Percentiles rank a stretch among this genome's conserved stretches.
These are phyloP conservation scores for Camelina laxa DNA, from an alignment of 345 rosid species.

Conservation along the genomic window DNA sequence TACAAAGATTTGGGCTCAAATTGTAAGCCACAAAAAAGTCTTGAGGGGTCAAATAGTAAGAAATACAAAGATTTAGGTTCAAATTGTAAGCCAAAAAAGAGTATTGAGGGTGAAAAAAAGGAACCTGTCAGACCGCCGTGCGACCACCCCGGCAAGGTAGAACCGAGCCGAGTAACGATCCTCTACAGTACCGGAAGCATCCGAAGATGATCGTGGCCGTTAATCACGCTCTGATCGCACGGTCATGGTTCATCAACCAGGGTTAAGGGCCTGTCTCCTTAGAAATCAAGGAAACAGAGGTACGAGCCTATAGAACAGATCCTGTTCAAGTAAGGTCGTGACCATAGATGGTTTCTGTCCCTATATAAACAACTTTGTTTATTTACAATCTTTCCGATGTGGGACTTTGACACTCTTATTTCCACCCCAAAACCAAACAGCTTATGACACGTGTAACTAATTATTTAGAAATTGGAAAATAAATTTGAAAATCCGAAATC, in stretches of 20 bases:
- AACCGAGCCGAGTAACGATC: conserved; percentile 31
- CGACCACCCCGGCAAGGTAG: conserved; percentile 29
- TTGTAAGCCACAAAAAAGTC: too few species aligned
- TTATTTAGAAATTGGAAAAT: neutral
- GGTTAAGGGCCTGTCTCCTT: conserved; percentile 33
- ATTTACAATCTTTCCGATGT: neutral
- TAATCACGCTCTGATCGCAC: conserved; percentile 43
- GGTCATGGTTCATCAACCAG: conserved; percentile 28
- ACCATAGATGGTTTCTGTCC: rapidly evolving
- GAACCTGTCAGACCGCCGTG: conserved; percentile 42
- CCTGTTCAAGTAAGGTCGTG: conserved; percentile 41
- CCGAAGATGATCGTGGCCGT: neutral
- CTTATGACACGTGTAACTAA: conserved; percentile 3
- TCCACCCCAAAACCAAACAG: neutral
- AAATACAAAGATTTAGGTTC: neutral
- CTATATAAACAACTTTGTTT: neutral
- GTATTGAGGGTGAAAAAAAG: neutral
- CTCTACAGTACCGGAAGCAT: conserved; percentile 26
- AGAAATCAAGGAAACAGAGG: conserved; percentile 26
- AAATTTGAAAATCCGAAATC: neutral
- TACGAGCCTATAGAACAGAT: conserved; percentile 34
- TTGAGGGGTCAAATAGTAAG: neutral
- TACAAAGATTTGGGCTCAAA: neutral
- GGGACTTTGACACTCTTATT: neutral
- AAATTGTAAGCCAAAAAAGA: neutral